Base-by-base conservation (phyloP, 139 green algal genomes). In the Diplosphaera chodatii region DNA sequence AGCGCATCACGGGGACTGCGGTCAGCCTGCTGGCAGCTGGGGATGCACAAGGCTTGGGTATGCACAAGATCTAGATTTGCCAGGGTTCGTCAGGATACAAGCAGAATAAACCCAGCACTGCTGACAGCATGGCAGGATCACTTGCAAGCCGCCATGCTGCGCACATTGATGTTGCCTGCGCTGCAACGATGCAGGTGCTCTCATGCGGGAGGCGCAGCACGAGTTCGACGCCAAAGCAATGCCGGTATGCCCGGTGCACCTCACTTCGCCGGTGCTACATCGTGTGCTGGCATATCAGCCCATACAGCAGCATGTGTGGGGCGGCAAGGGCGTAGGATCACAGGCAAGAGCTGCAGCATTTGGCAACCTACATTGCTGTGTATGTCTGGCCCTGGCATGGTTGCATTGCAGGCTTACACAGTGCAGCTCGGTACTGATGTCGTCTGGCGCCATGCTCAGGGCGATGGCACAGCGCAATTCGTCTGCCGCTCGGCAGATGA, bases 391-490 rank as follows among this genome's bases (percentile, higher is more conserved):
- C n/a, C n/a, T n/a, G n/a, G n/a, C n/a, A n/a, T n/a, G 37, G 37
- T 48, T 48, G 8, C 37, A 10, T 48, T 48, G 37, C 37, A 6
- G 6, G 37, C 37, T 48, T n/a, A n/a, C n/a, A n/a, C n/a, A n/a
- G n/a, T n/a, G n/a, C n/a, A n/a, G n/a, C n/a, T n/a, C n/a, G n/a
- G n/a, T n/a, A n/a, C n/a, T n/a, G 37, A 8, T 48, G 37, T 48
- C 37, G 37, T 21, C 37, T 48, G 37, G 37, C 37, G n/a, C n/a
- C n/a, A n/a, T n/a, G n/a, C 25, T 32, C 83, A 89, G 77, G 88
- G 88, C 1, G 88, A 94, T 77, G 88, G 88, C 68, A 87, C 83
- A 10, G 88, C 86, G 34, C 88, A 94, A 77, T 81, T 94, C 63
- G 71, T 94, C 59, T 86, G 78, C 71, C 77, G 66, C 28, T 74